Base-by-base conservation (phyloP, 2,329 filamentous ascomycete species). In the Aspergillus piperis region DNA sequence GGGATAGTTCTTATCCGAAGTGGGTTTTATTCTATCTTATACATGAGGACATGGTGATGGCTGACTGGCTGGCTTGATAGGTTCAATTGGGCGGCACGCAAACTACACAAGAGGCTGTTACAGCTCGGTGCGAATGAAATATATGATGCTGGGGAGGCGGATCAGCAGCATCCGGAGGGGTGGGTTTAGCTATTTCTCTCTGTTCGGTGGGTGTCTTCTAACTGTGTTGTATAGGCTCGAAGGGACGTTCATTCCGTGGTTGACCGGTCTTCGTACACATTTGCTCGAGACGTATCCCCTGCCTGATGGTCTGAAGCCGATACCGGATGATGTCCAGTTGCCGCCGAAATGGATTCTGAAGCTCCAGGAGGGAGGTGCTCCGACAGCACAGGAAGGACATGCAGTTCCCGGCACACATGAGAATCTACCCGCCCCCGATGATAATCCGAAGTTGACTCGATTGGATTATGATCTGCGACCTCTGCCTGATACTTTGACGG, bases 1-100 rank as follows among this genome's bases (percentile, higher is more conserved):
- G 95, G 0, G 95, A 99, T 76, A 96, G 90, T 71, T 96, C 93
- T 1, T 99, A 99, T 81, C 84, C 90, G 58, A 94, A 96, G 88
- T 95, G 81, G 65, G 84, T 73, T 41, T 21, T 5, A 8, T 41
- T 19, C 3, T 1, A n/a, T 27, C 23, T 30, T 2, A 17, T 21
- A 8, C 4, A n/a, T 19, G 19, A 36, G 10, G 32, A 36, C 5
- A 13, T 32, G 30, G 54, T 15, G 48, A 17, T 2, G 56, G 32
- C 59, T 66, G n/a, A 65, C 30, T 3, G 13, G 47, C 5, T 62
- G 32, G 32, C 10, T 36, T 15, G 11, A 5, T 5, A 94, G 90
- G 70, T 96, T 92, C 77, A 99, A 99, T 78, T 96, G 91, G 86
- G 92, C 94, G 17, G 90, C 90, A 49, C 86, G 92, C 53, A 96